Conservation (phyloP, 352 stramenopile species). For the Phytopythium oedochilum region DNA sequence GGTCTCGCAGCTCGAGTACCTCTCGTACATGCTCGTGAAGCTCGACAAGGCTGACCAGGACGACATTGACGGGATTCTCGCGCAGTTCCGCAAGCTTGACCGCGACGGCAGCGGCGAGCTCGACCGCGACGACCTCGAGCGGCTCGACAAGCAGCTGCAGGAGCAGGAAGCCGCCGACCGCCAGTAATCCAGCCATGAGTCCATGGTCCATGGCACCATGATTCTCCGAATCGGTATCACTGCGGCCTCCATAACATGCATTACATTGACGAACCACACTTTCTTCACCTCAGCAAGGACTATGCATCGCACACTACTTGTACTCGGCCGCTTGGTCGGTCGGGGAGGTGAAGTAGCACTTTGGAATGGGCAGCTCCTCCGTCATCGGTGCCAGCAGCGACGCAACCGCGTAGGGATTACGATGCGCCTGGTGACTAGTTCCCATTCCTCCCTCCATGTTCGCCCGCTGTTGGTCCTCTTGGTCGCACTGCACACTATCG, state of each 20-base stretch:
- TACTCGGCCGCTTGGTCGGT: background rate
- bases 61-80: conserved; percentile 58
- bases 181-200: background rate
- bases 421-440: background rate
- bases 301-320: background rate
- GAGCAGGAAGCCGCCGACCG: conserved; percentile 19
- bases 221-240: too few relatives aligned
- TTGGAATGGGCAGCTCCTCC: background rate
- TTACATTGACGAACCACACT: too few relatives aligned
- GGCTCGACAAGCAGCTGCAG: conserved; percentile 51
- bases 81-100: conserved; percentile 64
- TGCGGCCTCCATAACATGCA: too few relatives aligned
- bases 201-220: too few relatives aligned
- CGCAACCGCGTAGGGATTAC: background rate
- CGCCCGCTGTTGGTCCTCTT: background rate
- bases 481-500: background rate
- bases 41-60: conserved; percentile 65
- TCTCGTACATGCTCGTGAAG: conserved; percentile 73
- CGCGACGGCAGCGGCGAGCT: conserved; percentile 61
- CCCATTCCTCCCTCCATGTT: background rate
- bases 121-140: conserved; percentile 59
- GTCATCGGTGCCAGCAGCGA: background rate
- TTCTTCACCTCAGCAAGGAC: too few relatives aligned
- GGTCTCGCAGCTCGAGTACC: conserved; percentile 61
- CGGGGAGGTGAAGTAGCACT: background rate